These are phyloP conservation scores for Parathielavia hyrcaniae DNA, from an alignment of 495 filamentous ascomycete genomes.

Conservation along the genomic window DNA sequence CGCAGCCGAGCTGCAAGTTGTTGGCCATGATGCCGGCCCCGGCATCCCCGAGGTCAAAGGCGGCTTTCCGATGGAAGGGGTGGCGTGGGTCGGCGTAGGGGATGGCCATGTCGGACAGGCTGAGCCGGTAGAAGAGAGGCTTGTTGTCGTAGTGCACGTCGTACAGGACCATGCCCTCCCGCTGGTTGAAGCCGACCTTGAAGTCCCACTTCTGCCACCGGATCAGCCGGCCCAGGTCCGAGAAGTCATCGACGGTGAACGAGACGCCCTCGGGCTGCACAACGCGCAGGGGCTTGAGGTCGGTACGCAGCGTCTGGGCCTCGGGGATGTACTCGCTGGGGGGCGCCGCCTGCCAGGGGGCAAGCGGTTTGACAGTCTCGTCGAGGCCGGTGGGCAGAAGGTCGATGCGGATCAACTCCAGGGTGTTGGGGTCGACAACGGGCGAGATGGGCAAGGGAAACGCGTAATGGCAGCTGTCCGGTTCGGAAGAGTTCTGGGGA, in stretches of 20 bases:
- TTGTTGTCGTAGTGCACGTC: conserved; percentile 64
- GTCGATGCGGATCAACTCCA: conserved; percentile 58
- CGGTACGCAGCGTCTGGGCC: conserved; percentile 53
- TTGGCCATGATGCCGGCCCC: conserved; percentile 71
- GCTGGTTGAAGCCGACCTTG: conserved; percentile 64
- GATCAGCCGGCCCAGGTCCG: conserved; percentile 37
- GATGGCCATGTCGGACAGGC: conserved; percentile 70
- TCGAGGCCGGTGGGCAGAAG: conserved; percentile 57
- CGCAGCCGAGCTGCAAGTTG: conserved; percentile 63
- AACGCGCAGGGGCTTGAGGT: conserved; percentile 71
- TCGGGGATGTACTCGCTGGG: conserved; percentile 71
- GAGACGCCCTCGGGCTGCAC: conserved; percentile 72
- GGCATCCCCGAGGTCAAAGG: conserved; percentile 73
- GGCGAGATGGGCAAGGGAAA: conserved; percentile 73
- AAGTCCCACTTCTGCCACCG: conserved; percentile 70
- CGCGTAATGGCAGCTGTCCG: conserved; percentile 72
- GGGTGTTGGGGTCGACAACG: conserved; percentile 59
- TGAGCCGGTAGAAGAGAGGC: conserved; percentile 61
- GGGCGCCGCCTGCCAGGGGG: conserved; percentile 51
- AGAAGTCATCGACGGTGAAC: conserved; percentile 50
- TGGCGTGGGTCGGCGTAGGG: conserved; percentile 68
- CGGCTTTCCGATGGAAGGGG: conserved; percentile 70
- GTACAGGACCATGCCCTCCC: conserved; percentile 64
- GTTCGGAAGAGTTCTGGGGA: conserved; percentile 48
- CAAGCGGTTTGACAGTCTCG: conserved; percentile 48